Evolutionary conservation across 163 green algal species (phyloP).

Genomic region (Scenedesmus sp.): DNA sequence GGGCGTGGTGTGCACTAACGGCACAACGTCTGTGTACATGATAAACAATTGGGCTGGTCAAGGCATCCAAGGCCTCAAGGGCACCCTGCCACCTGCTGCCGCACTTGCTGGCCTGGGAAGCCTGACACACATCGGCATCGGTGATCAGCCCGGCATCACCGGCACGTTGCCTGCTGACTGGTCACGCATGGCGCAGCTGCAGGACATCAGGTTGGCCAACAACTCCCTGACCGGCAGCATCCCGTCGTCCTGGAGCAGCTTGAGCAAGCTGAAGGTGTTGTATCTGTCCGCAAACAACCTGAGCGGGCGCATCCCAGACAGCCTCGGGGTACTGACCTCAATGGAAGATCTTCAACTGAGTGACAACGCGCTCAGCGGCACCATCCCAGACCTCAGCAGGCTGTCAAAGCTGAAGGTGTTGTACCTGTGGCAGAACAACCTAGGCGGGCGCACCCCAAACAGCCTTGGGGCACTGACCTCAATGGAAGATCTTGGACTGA

Average conservation of each 20-base stretch:
- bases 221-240: conserved; percentile 2
- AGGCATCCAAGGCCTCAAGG: neutral
- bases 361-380: too few species aligned
- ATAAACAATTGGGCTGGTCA: neutral
- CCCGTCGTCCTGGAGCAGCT: neutral
- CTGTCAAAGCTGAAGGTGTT: too few species aligned
- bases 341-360: too few species aligned
- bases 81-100: neutral
- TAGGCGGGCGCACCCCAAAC: too few species aligned
- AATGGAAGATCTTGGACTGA: too few species aligned
- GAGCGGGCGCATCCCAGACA: neutral
- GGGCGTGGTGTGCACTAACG: neutral
- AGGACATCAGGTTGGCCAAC: neutral
- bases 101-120: neutral
- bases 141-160: neutral
- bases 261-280: conserved; percentile 11
- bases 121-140: neutral
- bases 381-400: too few species aligned
- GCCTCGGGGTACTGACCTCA: neutral
- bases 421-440: too few species aligned
- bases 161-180: neutral
- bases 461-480: too few species aligned
- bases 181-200: neutral
- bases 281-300: neutral
- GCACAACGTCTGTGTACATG: neutral